Conservation (phyloP, 1,139 yeast species). For the Ashbya aceris region DNA sequence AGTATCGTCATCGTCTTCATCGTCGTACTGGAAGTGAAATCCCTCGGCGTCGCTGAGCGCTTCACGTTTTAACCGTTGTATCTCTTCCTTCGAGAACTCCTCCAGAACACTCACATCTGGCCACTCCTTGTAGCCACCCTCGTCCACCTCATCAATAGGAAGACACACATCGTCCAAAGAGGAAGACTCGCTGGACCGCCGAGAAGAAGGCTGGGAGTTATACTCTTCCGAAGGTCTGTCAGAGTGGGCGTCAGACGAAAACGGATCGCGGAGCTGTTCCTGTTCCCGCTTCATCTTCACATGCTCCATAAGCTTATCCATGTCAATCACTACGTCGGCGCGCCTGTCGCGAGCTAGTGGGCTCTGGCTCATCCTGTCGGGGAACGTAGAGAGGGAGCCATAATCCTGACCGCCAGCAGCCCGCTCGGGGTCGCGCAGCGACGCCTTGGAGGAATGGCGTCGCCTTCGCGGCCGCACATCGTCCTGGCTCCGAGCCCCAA, state of each 20-base stretch:
- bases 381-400: not conserved
- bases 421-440: conserved; percentile 7
- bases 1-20: conserved; percentile 24
- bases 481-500: not conserved
- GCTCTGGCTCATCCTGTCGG: not conserved
- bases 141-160: conserved; percentile 49
- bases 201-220: conserved; percentile 26
- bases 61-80: conserved; percentile 37
- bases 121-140: conserved; percentile 41
- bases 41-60: conserved; percentile 37
- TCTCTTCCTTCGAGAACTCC: conserved; percentile 69
- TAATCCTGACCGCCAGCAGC: conserved; percentile 2
- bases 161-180: conserved; percentile 86
- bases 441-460: conserved; percentile 4
- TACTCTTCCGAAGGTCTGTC: conserved; percentile 14
- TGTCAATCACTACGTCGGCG: conserved; percentile 28
- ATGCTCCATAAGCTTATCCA: conserved; percentile 26
- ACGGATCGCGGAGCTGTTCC: conserved; percentile 8
- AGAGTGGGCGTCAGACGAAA: conserved; percentile 5
- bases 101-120: conserved; percentile 71
- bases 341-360: conserved; percentile 4
- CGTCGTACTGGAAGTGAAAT: conserved; percentile 31
- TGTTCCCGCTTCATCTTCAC: conserved; percentile 15
- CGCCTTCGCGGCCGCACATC: conserved; percentile 1
- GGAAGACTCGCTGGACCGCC: conserved; percentile 55